A percentile compares a stretch with the other conserved stretches of the same genome.
Evolutionary conservation across 2,329 filamentous ascomycete species (phyloP).

Genomic region (Fusarium sublunatum): DNA sequence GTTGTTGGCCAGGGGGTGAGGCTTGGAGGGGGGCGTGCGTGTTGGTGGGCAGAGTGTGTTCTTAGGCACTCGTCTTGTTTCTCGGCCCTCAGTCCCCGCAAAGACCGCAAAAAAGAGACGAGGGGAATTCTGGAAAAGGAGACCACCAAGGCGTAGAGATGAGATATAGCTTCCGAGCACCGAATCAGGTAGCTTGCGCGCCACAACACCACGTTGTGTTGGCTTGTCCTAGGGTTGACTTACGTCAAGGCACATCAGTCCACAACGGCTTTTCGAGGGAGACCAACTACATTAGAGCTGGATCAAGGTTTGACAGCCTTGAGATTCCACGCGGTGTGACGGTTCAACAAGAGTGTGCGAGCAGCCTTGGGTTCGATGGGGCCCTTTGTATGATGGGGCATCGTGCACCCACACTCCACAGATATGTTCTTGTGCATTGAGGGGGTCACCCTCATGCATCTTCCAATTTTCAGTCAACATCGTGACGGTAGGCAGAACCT

Average conservation of each 20-base stretch:
- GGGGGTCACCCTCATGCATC: constrained; percentile 41
- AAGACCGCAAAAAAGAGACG: constrained; percentile 40
- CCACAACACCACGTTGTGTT: constrained; percentile 42
- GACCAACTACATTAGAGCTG: constrained; percentile 39
- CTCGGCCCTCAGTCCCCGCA: constrained; percentile 42
- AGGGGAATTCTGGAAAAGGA: constrained; percentile 31
- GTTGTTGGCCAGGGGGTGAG: constrained; percentile 42
- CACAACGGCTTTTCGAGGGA: constrained; percentile 38
- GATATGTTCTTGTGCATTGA: constrained; percentile 41
- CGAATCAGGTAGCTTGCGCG: constrained; percentile 45
- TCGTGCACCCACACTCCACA: constrained; percentile 40
- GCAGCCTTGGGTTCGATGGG: constrained; percentile 38
- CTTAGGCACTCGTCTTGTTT: constrained; percentile 40
- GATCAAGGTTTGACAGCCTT: constrained; percentile 31
- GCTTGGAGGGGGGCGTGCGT: constrained; percentile 42
- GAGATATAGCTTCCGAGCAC: constrained; percentile 43
- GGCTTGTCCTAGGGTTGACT: constrained; percentile 35
- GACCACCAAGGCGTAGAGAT: constrained; percentile 36
- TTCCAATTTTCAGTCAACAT: constrained; percentile 23
- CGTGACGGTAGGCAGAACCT: constrained; percentile 10
- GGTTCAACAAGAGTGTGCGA: constrained; percentile 27
- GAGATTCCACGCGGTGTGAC: constrained; percentile 34
- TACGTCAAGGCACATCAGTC: constrained; percentile 48
- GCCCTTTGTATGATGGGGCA: constrained; percentile 41
- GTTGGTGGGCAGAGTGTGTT: constrained; percentile 41